Evolutionary conservation across 129 eudicot genomes (phyloP), one percentile per base, ranked within the genome.

Genomic region (Smallanthus sonchifolius): DNA sequence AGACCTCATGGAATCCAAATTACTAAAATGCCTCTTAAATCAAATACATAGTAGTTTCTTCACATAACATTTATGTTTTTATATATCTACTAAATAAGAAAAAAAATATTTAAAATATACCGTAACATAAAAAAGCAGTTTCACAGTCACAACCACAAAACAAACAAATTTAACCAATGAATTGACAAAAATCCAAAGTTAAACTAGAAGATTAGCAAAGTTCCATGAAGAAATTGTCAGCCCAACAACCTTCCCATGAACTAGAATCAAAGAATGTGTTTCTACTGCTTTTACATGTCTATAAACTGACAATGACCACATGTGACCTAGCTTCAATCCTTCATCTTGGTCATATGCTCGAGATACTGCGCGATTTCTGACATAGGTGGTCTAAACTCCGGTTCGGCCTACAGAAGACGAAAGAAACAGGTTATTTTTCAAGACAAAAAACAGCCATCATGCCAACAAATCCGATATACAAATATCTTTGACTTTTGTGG

Each of bases 321-420:
- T 28, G 64, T 57, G 2, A 59, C 14, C 42, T 61, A 34, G 11
- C 43, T 61, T 32, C 9, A 61, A 14, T 34, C 39, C 19, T 61
- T 14, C 67, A 61, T 61, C 42, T 34, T 61, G 43, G 67, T 82
- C 98, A 94, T 86, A 65, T 85, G 86, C 78, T 81, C 59, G 28
- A 94, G 91, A 78, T 82, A 82, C 80, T 85, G 81, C 62, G 88
- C 97, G 13, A 93, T 90, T 78, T 94, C 98, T 19, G 98, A 94
- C 89, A 90, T 88, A 0, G 96, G 96, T n/a, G 98, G 98, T 81
- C 98, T 83, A 79, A 94, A 94, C 71, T 94, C 98, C 10, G 97
- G 98, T 71, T 88, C 97, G 14, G 84, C 75, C 98, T 94, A 73
- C 39, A 43, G 42, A 70, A 54, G 17, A 54, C 7, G 32, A 54